phyloP scores from a whole-genome alignment of 257 asterid genomes.

The Solanum habrochaites region DNA sequence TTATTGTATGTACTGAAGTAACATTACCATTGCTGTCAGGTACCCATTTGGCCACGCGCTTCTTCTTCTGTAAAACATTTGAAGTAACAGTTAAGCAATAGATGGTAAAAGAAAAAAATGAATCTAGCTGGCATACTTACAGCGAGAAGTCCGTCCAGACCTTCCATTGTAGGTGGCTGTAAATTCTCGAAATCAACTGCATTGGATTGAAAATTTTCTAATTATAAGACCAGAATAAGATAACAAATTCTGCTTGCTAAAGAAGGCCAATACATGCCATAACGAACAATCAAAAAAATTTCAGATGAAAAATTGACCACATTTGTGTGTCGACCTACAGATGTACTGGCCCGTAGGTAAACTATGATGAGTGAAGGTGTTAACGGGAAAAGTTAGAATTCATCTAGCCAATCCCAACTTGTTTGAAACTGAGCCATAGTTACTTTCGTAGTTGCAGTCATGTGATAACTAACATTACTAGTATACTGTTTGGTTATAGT shows the following conservation, averaged over 20 bases:
- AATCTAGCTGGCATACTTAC: slow-evolving; percentile 31
- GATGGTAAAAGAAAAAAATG: not conserved
- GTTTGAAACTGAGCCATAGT: not conserved
- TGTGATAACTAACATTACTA: not conserved
- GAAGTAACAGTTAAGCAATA: not conserved
- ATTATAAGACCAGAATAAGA: not conserved
- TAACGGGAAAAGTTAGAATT: not conserved
- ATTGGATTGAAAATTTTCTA: not conserved
- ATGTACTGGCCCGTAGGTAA: not conserved
- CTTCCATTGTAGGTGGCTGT: slow-evolving; percentile 80
- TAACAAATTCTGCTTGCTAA: not conserved
- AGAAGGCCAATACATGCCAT: not conserved
- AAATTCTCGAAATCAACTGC: slow-evolving; percentile 76
- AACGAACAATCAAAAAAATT: not conserved
- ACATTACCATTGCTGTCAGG: slow-evolving; percentile 53
- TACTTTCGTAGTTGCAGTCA: not conserved
- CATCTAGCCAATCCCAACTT: not conserved
- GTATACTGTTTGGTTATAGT: not conserved
- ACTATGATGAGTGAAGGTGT: not conserved
- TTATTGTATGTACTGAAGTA: not conserved
- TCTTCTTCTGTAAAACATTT: slow-evolving; percentile 43
- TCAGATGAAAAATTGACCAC: not conserved
- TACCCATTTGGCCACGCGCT: slow-evolving; percentile 30
- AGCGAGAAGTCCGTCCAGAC: slow-evolving; percentile 57
- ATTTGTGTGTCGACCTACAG: not conserved